A percentile compares a stretch with the other conserved stretches of the same genome.
phyloP scores from a whole-genome alignment of 2,329 filamentous ascomycete genomes.

The Chrysoporthe cubensis region DNA sequence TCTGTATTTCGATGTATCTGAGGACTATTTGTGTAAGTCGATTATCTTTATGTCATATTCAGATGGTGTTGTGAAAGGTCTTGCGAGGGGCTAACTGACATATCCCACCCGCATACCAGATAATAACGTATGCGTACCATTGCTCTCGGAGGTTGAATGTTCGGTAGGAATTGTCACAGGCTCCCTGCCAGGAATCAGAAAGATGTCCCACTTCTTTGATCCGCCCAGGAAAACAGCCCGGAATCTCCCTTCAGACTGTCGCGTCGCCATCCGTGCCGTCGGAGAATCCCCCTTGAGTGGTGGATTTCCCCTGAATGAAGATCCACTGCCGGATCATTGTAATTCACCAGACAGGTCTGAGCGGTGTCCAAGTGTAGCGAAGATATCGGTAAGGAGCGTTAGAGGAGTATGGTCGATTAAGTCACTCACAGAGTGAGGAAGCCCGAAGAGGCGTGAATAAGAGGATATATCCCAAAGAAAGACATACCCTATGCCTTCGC shows the following conservation, averaged over 20 bases:
- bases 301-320: no score
- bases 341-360: not conserved
- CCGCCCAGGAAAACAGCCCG: not conserved
- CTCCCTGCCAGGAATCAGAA: not conserved
- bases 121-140: not conserved
- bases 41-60: not conserved
- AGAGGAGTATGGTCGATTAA: not conserved
- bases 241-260: not conserved
- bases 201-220: conserved; percentile 10
- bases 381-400: not conserved
- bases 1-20: not conserved
- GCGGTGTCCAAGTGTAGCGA: not conserved
- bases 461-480: not conserved
- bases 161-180: not conserved
- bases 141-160: not conserved
- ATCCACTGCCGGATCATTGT: not conserved
- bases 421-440: not conserved
- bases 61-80: no score
- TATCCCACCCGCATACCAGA: not conserved
- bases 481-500: not conserved
- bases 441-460: not conserved
- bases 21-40: not conserved
- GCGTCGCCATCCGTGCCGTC: not conserved
- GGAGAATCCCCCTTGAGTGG: no score
- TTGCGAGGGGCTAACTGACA: not conserved